These are phyloP conservation scores for Kickxella alabastrina DNA, from an alignment of 192 early-diverging fungal species.

Conservation along the genomic window DNA sequence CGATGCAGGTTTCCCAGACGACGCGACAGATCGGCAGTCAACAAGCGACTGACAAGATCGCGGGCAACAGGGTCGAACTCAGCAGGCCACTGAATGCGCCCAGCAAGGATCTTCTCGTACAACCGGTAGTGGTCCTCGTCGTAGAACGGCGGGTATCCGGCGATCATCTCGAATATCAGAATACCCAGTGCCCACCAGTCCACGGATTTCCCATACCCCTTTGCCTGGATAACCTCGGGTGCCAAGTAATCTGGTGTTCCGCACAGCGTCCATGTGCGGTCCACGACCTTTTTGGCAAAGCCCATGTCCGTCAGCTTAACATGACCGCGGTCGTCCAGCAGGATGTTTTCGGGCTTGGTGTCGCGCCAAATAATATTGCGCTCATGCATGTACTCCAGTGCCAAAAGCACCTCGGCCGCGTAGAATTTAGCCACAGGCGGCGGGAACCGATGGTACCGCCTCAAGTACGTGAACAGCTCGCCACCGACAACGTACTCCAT, in stretches of 20 bases:
- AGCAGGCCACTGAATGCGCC: conserved; percentile 79
- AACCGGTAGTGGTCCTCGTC: conserved; percentile 91
- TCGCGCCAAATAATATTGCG: conserved; percentile 88
- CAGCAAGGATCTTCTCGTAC: conserved; percentile 90
- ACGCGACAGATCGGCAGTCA: conserved; percentile 78
- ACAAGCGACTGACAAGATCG: conserved; percentile 77
- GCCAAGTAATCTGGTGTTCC: conserved; percentile 81
- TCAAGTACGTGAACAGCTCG: conserved; percentile 76
- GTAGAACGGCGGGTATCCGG: conserved; percentile 92
- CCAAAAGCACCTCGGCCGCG: conserved; percentile 81
- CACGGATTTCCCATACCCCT: conserved; percentile 85
- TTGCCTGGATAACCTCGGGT: conserved; percentile 83
- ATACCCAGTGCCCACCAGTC: conserved; percentile 97
- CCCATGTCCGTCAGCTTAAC: conserved; percentile 89
- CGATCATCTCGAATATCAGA: conserved; percentile 92
- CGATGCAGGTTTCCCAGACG: conserved; percentile 83
- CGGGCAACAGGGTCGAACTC: conserved; percentile 78
- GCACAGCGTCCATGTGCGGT: conserved; percentile 77
- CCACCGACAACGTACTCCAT: conserved; percentile 96
- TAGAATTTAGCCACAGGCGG: conserved; percentile 87
- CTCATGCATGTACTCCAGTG: conserved; percentile 85
- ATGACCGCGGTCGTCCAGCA: conserved; percentile 70
- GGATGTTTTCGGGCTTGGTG: conserved; percentile 85
- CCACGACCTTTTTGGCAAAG: conserved; percentile 77
- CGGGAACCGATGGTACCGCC: conserved; percentile 79